Conservation (phyloP, 305 asterid genomes). For the Solanum aculeatissimum region DNA sequence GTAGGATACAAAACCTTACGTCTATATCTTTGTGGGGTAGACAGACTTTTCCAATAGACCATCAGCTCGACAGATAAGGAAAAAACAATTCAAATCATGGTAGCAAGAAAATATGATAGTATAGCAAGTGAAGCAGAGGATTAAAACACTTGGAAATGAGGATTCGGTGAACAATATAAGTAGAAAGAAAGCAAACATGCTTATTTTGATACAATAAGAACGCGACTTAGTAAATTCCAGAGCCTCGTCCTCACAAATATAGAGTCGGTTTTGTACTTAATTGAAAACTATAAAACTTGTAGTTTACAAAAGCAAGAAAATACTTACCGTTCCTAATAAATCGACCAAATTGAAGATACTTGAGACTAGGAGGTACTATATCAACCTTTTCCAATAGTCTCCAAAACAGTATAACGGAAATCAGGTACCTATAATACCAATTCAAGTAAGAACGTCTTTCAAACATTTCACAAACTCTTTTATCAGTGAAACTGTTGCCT, state of each 20-base stretch:
- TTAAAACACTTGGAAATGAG: background rate
- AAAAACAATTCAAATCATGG: background rate
- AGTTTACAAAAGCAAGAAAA: background rate
- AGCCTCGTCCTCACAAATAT: background rate
- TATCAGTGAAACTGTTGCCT: background rate
- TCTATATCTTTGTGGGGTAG: background rate
- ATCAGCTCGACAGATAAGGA: background rate
- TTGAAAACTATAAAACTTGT: background rate
- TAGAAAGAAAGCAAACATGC: background rate
- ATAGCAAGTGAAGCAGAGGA: background rate
- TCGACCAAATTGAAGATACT: constrained; percentile 43
- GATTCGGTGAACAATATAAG: background rate
- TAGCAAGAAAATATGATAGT: background rate
- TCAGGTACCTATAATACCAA: constrained; percentile 45
- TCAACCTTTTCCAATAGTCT: constrained; percentile 38
- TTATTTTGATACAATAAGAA: background rate
- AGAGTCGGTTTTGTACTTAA: background rate
- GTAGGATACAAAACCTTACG: no score
- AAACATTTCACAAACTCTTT: background rate
- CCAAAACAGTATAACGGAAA: constrained; percentile 49
- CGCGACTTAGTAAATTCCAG: background rate
- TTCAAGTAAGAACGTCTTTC: background rate
- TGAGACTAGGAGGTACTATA: constrained; percentile 48
- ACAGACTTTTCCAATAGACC: background rate
- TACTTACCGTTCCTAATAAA: constrained; percentile 53